phyloP scores from a whole-genome alignment of 345 rosid species.

The Murraya paniculata region DNA sequence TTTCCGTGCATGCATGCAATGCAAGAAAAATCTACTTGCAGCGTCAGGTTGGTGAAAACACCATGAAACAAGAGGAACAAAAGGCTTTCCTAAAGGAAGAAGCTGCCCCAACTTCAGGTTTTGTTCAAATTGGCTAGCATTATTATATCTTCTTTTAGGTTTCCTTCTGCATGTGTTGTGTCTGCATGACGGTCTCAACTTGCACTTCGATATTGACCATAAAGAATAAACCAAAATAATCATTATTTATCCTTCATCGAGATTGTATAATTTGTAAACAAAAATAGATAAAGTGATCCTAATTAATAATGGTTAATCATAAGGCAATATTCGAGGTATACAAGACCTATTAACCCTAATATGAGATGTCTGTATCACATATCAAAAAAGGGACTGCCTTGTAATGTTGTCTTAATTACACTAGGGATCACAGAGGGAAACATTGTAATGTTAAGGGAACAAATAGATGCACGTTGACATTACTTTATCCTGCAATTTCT shows the following conservation, averaged over 20 bases:
- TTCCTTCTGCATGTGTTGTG: not conserved
- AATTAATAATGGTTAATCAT: not conserved
- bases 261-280: not conserved
- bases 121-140: not conserved
- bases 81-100: slow-evolving; percentile 7
- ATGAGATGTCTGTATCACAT: not conserved
- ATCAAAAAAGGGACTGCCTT: not conserved
- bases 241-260: too few species aligned
- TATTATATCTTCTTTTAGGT: too few species aligned
- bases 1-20: slow-evolving; percentile 54
- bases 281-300: not conserved
- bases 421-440: not conserved
- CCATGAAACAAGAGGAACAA: slow-evolving; percentile 7
- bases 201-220: not conserved
- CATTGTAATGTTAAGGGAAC: not conserved
- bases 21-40: not conserved
- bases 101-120: slow-evolving; percentile 30
- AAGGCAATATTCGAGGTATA: not conserved
- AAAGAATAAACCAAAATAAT: slow-evolving; percentile 2
- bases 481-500: not conserved
- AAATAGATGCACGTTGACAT: not conserved
- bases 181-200: not conserved
- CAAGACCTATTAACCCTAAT: too few species aligned
- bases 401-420: not conserved
- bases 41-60: slow-evolving; percentile 19